These are phyloP conservation scores for Rubus parviflorus DNA, from an alignment of 306 rosid species.

Conservation along the genomic window DNA sequence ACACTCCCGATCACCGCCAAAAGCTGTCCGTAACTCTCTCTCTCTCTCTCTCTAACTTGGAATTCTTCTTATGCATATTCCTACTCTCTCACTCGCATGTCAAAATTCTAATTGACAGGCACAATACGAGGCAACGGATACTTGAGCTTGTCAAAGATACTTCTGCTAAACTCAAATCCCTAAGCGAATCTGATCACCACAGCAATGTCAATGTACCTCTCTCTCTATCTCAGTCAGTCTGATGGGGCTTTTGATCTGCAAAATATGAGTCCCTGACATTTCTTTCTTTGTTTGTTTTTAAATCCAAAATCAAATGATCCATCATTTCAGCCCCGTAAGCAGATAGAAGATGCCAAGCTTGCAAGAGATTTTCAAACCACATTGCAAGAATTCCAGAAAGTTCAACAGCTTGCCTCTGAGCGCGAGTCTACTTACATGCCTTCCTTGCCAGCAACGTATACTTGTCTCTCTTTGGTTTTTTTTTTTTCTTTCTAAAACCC, in stretches of 20 bases:
- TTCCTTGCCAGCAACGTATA: conserved; percentile 24
- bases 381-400: conserved; percentile 74
- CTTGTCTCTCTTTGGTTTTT: neutral
- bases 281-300: neutral
- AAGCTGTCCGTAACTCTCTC: conserved; percentile 46
- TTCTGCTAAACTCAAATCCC: conserved; percentile 67
- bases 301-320: neutral
- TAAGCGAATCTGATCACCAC: conserved; percentile 49
- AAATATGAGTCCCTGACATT: neutral
- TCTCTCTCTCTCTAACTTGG: neutral
- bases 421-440: conserved; percentile 66
- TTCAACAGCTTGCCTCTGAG: conserved; percentile 73
- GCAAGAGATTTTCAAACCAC: conserved; percentile 79
- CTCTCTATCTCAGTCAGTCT: neutral
- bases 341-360: conserved; percentile 73
- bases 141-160: conserved; percentile 70
- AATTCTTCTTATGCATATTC: neutral
- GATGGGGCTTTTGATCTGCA: too few species aligned
- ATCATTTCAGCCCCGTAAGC: conserved; percentile 49
- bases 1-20: conserved; percentile 67
- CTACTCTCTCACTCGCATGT: neutral
- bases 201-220: conserved; percentile 37
- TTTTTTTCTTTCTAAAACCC: neutral
- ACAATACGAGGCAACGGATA: conserved; percentile 63
- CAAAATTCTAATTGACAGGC: conserved; percentile 38